Evolutionary conservation across 768 basidiomycete genomes (phyloP).

Genomic region (Podaxis sp.): DNA sequence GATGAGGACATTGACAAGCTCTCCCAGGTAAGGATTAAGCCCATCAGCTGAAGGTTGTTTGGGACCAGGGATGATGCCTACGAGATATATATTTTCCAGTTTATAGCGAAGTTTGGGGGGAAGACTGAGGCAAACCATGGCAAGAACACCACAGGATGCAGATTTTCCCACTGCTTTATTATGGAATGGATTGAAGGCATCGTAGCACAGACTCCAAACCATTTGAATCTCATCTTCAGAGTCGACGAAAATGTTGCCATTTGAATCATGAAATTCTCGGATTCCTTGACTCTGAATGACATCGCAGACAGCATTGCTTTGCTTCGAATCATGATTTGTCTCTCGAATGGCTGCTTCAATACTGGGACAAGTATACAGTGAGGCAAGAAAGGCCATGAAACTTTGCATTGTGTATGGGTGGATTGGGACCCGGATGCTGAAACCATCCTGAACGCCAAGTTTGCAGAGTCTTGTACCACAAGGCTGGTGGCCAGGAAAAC

Average conservation of each 20-base stretch:
- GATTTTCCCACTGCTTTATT: constrained; percentile 26
- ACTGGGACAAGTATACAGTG: constrained; percentile 1
- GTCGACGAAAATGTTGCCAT: constrained; percentile 9
- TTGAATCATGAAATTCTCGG: neutral
- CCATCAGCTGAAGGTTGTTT: constrained; percentile 27
- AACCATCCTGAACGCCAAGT: neutral
- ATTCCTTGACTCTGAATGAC: constrained; percentile 7
- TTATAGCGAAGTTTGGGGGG: constrained; percentile 26
- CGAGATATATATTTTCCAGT: constrained; percentile 36
- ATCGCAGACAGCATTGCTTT: neutral
- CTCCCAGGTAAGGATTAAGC: constrained; percentile 34
- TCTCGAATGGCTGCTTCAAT: constrained; percentile 5
- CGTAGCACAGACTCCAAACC: constrained; percentile 16
- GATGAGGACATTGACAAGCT: constrained; percentile 35
- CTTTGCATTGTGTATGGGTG: constrained; percentile 1
- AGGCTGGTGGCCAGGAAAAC: neutral
- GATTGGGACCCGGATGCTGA: constrained; percentile 5
- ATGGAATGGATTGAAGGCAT: constrained; percentile 32
- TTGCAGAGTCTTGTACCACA: constrained; percentile 2
- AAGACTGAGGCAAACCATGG: constrained; percentile 32
- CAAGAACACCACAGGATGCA: constrained; percentile 24
- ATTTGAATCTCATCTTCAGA: neutral
- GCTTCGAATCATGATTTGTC: neutral
- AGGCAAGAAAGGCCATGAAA: constrained; percentile 3
- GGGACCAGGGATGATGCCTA: constrained; percentile 24